Base-by-base conservation (phyloP, 2,329 filamentous ascomycete genomes). In the Neocucurbitaria cava region DNA sequence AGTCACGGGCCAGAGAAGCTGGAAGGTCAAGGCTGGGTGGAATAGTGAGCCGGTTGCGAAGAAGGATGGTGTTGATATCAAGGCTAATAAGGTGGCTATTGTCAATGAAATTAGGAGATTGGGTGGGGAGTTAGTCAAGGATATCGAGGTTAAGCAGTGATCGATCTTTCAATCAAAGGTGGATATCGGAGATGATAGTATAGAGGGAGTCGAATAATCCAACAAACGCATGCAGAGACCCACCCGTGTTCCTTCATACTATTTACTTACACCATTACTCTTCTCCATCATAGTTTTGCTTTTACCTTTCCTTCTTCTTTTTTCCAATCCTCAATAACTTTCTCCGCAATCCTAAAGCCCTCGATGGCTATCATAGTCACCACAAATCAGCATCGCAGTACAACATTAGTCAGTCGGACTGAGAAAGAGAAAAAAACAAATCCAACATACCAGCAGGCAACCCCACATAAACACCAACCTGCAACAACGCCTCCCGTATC, bases 11-110 rank as follows among this genome's bases (percentile, higher is more conserved):
- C 65, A 70, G 56, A 83, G 90, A 58, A 77, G 79, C 11, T 93
- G 92, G 80, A 89, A 89, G 60, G 83, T 90, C 15, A 89, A 89
- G 54, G 72, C 93, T 70, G 83, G 86, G 1, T 91, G 88, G 73
- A 88, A 87, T 8, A 87, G 86, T 51, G 77, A 85, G 74, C 85
- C 89, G 56, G 69, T 79, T 1, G 54, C 52, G n/a, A 57, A 56
- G 38, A 66, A 61, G 33, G 54, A 51, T 10, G 54, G 26, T 49
- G 77, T 76, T 4, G 67, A 82, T 20, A 85, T 89, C 21, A 82
- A 84, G 59, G 76, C 92, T 5, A 92, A 95, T 65, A 85, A 84
- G 62, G 79, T 81, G 38, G 88, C 83, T 0, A 85, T 95, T 5
- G 67, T 93, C 46, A 80, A 86, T 28, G 91, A 95, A 77, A 91